Conservation (phyloP, 2,329 filamentous ascomycete genomes). For the Bipolaris zeicola region DNA sequence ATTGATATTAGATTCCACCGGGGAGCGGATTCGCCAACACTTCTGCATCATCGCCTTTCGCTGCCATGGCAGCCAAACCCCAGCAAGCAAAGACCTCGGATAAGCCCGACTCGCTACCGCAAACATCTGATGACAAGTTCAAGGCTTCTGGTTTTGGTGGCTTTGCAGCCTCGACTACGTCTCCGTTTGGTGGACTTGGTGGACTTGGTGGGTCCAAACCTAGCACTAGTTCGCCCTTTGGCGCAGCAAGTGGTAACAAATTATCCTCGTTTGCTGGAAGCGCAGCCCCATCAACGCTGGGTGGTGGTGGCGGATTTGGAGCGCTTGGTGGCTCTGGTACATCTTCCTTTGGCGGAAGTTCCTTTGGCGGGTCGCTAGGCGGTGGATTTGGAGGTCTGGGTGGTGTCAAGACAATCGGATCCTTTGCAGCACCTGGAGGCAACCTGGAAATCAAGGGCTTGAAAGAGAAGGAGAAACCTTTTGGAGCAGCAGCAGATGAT, state of each 20-base stretch:
- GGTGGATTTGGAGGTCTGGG: conserved; percentile 38
- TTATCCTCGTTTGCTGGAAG: conserved; percentile 36
- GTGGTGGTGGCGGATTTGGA: conserved; percentile 40
- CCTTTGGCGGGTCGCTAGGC: conserved; percentile 52
- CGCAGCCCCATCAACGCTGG: conserved; percentile 20
- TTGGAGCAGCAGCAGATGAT: conserved; percentile 73
- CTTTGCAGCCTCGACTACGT: conserved; percentile 47
- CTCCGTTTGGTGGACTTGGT: conserved; percentile 44
- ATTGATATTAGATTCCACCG: conserved; percentile 35
- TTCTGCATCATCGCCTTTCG: conserved; percentile 56
- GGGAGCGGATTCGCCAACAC: conserved; percentile 54
- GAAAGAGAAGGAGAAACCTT: conserved; percentile 70
- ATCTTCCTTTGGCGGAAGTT: conserved; percentile 43
- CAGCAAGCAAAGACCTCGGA: conserved; percentile 32
- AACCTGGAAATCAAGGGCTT: conserved; percentile 54
- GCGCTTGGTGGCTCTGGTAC: conserved; percentile 40
- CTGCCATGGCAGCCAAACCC: conserved; percentile 49
- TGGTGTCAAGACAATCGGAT: conserved; percentile 56
- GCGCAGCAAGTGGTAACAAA: conserved; percentile 32
- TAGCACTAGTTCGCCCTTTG: conserved; percentile 46
- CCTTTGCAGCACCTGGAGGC: conserved; percentile 68
- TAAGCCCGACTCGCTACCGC: conserved; percentile 31
- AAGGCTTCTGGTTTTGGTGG: conserved; percentile 54
- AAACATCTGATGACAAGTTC: conserved; percentile 58
- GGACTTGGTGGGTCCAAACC: conserved; percentile 20